A percentile compares a stretch with the other conserved stretches of the same genome.
These are phyloP conservation scores for Domatiomyces catenatus DNA, from an alignment of 2,329 filamentous ascomycete species.

Conservation along the genomic window DNA sequence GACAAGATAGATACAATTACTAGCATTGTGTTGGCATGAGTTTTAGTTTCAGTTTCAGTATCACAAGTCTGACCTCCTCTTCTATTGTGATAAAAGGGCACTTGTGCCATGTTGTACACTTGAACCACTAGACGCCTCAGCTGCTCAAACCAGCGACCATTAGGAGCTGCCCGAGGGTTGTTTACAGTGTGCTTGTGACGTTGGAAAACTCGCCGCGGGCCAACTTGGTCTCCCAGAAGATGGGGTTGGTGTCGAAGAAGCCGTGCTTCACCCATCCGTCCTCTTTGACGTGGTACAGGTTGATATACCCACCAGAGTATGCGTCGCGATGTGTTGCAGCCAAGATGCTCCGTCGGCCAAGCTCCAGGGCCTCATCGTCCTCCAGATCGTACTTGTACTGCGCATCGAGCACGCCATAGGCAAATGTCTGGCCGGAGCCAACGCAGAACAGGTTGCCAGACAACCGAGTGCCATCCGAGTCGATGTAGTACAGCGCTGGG, in stretches of 20 bases:
- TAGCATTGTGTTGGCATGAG: neutral
- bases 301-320: slow-evolving; percentile 98
- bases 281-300: slow-evolving; percentile 98
- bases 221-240: slow-evolving; percentile 99
- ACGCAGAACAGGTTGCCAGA: slow-evolving; percentile 96
- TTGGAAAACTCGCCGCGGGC: slow-evolving; percentile 98
- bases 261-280: slow-evolving; percentile 98
- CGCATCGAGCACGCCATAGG: slow-evolving; percentile 92
- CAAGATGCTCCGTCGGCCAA: slow-evolving; percentile 82
- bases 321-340: slow-evolving; percentile 94
- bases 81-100: neutral
- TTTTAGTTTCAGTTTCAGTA: neutral
- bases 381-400: slow-evolving; percentile 83
- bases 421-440: slow-evolving; percentile 94
- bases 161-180: neutral
- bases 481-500: slow-evolving; percentile 96
- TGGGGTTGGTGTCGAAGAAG: slow-evolving; percentile 94
- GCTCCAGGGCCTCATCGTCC: slow-evolving; percentile 75
- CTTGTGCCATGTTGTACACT: neutral
- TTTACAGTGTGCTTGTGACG: slow-evolving; percentile 41
- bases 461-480: slow-evolving; percentile 86
- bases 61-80: neutral
- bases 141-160: neutral
- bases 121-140: neutral
- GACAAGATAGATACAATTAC: too few relatives aligned